These are phyloP conservation scores for Conticribra guillardii DNA, from an alignment of 108 stramenopile genomes.

Conservation along the genomic window DNA sequence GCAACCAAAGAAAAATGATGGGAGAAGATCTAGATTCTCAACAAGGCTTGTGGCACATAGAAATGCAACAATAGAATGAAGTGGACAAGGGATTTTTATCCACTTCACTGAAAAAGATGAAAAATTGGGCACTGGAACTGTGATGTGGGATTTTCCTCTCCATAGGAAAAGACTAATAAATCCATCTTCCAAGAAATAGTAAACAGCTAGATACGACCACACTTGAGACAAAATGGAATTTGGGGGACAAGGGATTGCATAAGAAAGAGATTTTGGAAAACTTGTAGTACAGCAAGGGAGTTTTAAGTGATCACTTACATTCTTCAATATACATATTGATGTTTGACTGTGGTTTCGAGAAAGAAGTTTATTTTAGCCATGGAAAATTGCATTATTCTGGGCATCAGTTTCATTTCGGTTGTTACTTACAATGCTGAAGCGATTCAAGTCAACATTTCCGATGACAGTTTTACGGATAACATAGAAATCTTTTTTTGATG, in stretches of 20 bases:
- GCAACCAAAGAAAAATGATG: constrained; percentile 66
- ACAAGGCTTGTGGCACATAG: constrained; percentile 53
- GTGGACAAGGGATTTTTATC: constrained; percentile 45
- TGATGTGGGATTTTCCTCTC: constrained; percentile 58
- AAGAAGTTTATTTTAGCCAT: not conserved
- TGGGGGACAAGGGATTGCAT: not conserved
- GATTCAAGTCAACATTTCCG: constrained; percentile 60
- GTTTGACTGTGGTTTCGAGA: constrained; percentile 11
- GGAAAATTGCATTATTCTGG: too few relatives aligned
- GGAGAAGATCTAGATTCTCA: constrained; percentile 67
- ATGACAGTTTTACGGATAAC: constrained; percentile 64
- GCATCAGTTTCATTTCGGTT: too few relatives aligned
- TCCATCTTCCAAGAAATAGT: constrained; percentile 65
- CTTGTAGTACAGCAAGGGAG: not conserved
- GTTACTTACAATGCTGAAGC: constrained; percentile 41
- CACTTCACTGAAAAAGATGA: constrained; percentile 20
- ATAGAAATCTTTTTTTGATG: constrained; percentile 65
- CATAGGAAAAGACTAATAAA: constrained; percentile 65
- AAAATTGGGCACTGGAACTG: constrained; percentile 23
- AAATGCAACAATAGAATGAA: constrained; percentile 68
- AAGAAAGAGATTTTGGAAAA: not conserved
- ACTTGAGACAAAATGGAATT: constrained; percentile 28
- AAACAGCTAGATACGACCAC: constrained; percentile 42
- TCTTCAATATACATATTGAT: constrained; percentile 30
- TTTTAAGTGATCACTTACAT: constrained; percentile 14